These are phyloP conservation scores for Hypoxylon sp. DNA, from an alignment of 2,329 filamentous ascomycete genomes.

Conservation along the genomic window DNA sequence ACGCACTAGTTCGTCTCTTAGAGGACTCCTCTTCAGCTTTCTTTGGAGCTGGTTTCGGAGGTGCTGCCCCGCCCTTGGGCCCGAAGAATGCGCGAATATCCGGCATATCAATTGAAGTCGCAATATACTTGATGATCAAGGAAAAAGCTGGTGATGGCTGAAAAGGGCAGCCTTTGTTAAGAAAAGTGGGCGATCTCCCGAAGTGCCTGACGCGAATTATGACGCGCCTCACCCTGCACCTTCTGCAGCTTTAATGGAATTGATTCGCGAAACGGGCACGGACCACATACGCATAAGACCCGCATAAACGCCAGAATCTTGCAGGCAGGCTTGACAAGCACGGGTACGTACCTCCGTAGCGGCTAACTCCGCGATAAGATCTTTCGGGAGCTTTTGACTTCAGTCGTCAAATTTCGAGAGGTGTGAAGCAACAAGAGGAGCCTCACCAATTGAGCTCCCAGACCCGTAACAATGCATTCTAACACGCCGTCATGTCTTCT, in stretches of 20 bases:
- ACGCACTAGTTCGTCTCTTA: constrained; percentile 64
- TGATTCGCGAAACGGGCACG: constrained; percentile 38
- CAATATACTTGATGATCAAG: neutral
- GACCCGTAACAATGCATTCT: constrained; percentile 63
- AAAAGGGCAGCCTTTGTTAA: constrained; percentile 11
- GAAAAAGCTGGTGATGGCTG: constrained; percentile 1
- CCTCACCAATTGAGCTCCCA: constrained; percentile 31
- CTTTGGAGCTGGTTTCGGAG: constrained; percentile 64
- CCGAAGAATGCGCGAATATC: constrained; percentile 95
- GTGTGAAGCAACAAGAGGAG: constrained; percentile 18
- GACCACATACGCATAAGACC: neutral
- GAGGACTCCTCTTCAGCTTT: constrained; percentile 63
- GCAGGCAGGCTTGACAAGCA: neutral
- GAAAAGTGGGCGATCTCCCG: constrained; percentile 16
- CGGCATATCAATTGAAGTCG: constrained; percentile 71
- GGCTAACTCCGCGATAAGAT: constrained; percentile 14
- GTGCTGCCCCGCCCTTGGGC: constrained; percentile 75
- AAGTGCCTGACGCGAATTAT: constrained; percentile 43
- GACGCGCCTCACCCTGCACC: constrained; percentile 39
- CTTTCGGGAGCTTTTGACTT: constrained; percentile 26
- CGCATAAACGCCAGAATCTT: neutral
- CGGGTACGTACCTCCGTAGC: constrained; percentile 23
- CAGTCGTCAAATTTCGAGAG: constrained; percentile 35
- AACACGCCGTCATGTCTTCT: constrained; percentile 62
- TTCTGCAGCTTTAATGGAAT: constrained; percentile 34